Base-by-base conservation (phyloP, 495 filamentous ascomycete genomes). In the Annulohypoxylon moriforme region DNA sequence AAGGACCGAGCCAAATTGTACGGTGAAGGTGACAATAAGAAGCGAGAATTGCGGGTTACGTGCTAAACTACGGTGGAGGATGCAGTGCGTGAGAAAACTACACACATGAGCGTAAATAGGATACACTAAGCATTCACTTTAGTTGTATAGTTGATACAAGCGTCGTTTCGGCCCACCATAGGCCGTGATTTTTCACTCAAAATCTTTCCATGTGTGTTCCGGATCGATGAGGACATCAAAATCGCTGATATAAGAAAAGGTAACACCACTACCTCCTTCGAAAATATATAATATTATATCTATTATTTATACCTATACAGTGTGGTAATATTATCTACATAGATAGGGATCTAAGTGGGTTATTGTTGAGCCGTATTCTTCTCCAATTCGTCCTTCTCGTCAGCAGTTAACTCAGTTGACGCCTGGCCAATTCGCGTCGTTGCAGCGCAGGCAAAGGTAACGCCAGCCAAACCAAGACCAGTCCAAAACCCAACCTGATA, bases 401-500 rank as follows among this genome's bases (percentile, higher is more conserved):
- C 91, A 3, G 83, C 82, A 4, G 91, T 94, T 76, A 93, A 73
- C 33, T 90, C 90, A 69, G 89, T 89, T 77, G 88, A 82, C 2
- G 91, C 91, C 59, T 88, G 86, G 5, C 85, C 82, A 56, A 94
- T 89, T 66, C 86, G 81, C n/a, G 93, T 90, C 67, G 91, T 92
- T 0, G 81, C 59, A 22, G 87, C 75, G 57, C 90, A 82, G 16
- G 92, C 78, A 1, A 89, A 33, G 4, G 89, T 89, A 3, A 88
- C n/a, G 2, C 78, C 79, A 0, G 90, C 86, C 38, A 88, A 78
- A 0, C 82, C 89, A 13, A 91, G 81, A 33, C 88, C 86, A 36
- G 89, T 89, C 89, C 90, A 91, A 70, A 94, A 93, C 1, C 88
- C 88, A 3, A 85, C 81, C 62, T 89, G 84, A 71, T 90, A 93